Evolutionary conservation across 169 alveolate species (phyloP).

Genomic region (Blepharisma undulans): DNA sequence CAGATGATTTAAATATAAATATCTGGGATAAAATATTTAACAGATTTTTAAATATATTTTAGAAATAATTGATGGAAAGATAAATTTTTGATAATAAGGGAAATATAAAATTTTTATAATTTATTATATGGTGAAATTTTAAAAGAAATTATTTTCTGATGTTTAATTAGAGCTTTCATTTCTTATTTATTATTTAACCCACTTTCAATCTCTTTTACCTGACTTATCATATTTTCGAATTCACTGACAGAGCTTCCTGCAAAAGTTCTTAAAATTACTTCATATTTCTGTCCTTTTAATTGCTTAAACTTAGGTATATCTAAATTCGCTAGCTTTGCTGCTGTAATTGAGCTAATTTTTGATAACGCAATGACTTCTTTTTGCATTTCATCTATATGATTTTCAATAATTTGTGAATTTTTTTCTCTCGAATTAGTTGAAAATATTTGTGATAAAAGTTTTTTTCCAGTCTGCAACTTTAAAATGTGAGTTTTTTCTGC

Average conservation of each 20-base stretch:
- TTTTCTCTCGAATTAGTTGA: not conserved
- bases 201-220: not conserved
- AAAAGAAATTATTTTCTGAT: not conserved
- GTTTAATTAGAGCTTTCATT: not conserved
- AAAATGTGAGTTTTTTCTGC: not conserved
- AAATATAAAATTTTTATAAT: too few species aligned
- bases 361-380: not conserved
- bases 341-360: not conserved
- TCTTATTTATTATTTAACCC: not conserved
- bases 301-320: slow-evolving; percentile 7
- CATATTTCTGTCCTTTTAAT: not conserved
- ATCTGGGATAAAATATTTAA: not conserved
- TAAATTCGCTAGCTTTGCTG: not conserved
- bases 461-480: slow-evolving; percentile 13
- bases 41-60: not conserved
- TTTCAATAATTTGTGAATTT: not conserved
- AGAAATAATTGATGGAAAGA: too few species aligned
- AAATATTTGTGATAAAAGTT: not conserved
- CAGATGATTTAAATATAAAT: not conserved
- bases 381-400: not conserved
- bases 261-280: not conserved
- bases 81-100: too few species aligned
- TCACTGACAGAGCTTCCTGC: not conserved
- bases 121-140: too few species aligned
- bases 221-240: not conserved